Evolutionary conservation across 192 early-diverging fungal genomes (phyloP), one percentile per base, ranked within the genome.

Genomic region (Coemansia sp.): DNA sequence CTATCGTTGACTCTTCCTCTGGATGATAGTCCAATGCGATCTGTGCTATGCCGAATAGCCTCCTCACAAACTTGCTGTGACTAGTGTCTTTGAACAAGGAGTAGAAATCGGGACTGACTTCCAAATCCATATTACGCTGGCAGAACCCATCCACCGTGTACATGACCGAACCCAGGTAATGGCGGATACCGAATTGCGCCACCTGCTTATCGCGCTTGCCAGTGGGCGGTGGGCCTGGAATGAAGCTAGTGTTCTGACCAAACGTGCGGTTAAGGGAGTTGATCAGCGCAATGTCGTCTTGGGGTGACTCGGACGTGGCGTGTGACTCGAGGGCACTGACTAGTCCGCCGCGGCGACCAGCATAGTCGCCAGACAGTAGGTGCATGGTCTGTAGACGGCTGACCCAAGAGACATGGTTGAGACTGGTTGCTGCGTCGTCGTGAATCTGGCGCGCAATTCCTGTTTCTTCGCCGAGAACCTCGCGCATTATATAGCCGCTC

Each of bases 11-110:
- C 62, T 86, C 83, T 63, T 89, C 85, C 7, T 87, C 85, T 4
- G 93, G 94, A 72, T 96, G 94, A 27, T 86, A 86, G 74, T 94
- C 90, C 6, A 89, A 89, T 40, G 87, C 84, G 15, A 96, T 76
- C 37, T 83, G 81, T 34, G 84, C 85, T 38, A 91, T 87, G 12
- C 87, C 87, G 64, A 96, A 93, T 38, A 96, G 68, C 27, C 88
- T 87, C 8, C 86, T 79, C 39, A 93, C 82, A 65, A 96, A 95
- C 2, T 83, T 75, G 68, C 92, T 92, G 64, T 78, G 80, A 12
- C 91, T 88, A 4, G 86, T 71, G 6, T 91, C 91, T 35, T 92
- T 87, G 87, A 97, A 91, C 55, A 97, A 78, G 9, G 89, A 85
- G 43, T 95, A 90, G 76, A 94, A 93, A 70, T 96, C 93, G 4